phyloP scores from a whole-genome alignment of 768 basidiomycete species.

The Mrakia gelida region DNA sequence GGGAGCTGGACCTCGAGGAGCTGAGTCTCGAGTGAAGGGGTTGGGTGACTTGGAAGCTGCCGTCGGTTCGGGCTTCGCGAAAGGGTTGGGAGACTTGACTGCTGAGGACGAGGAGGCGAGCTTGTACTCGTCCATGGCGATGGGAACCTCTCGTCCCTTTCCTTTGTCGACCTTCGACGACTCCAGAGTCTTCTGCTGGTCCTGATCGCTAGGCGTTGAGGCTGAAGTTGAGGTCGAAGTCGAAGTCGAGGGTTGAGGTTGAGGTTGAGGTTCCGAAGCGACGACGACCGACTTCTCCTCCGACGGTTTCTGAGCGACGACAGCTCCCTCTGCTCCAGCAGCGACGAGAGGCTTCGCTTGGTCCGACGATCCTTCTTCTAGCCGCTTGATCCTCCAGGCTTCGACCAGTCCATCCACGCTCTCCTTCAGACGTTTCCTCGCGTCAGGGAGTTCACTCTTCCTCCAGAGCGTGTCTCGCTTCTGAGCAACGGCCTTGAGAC shows the following conservation, averaged over 20 bases:
- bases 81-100: neutral
- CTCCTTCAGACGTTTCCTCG: conserved; percentile 35
- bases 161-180: neutral
- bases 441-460: conserved; percentile 32
- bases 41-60: neutral
- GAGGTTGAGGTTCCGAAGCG: neutral
- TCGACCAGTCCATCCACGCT: conserved; percentile 52
- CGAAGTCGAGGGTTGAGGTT: neutral
- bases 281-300: neutral
- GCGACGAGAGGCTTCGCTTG: neutral
- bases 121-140: too few relatives aligned
- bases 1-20: neutral
- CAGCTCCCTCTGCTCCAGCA: neutral
- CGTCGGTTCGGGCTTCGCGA: neutral
- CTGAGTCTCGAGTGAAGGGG: neutral
- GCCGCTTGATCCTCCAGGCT: conserved; percentile 34
- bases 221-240: neutral
- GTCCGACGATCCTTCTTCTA: neutral
- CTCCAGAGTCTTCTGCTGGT: neutral
- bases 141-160: neutral
- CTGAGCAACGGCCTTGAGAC: neutral
- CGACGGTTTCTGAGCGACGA: neutral
- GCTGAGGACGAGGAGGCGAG: neutral
- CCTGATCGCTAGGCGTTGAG: neutral
- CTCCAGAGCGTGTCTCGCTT: neutral